A percentile compares a stretch with the other conserved stretches of the same genome.
phyloP scores from a whole-genome alignment of 495 filamentous ascomycete species.

The Parmelia sp. region DNA sequence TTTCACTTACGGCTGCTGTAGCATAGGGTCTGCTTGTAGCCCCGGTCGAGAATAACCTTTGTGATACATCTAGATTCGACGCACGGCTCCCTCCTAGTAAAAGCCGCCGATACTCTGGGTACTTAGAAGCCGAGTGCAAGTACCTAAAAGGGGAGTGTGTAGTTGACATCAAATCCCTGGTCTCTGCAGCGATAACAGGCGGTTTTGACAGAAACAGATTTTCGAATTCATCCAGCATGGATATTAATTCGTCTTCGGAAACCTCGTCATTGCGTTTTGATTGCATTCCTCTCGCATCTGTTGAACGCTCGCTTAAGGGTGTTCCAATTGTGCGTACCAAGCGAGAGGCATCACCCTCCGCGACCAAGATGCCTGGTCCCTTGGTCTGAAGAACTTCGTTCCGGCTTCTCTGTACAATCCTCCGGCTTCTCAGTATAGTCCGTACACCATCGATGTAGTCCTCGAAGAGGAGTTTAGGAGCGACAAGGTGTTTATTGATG shows the following conservation, averaged over 20 bases:
- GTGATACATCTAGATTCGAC: neutral
- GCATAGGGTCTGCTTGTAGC: neutral
- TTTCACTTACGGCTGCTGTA: conserved; percentile 14
- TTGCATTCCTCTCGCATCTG: neutral
- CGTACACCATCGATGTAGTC: too few relatives aligned
- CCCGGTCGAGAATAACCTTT: neutral
- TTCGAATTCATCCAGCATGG: neutral
- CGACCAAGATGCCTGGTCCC: neutral
- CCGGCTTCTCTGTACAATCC: neutral
- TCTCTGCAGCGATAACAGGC: too few relatives aligned
- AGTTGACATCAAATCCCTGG: neutral
- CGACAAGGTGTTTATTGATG: too few relatives aligned
- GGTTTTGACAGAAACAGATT: neutral
- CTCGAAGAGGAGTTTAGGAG: too few relatives aligned
- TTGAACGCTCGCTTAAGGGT: neutral
- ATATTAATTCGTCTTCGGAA: neutral
- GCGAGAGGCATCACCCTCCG: neutral
- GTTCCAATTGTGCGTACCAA: neutral
- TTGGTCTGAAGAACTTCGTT: neutral
- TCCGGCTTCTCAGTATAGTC: too few relatives aligned
- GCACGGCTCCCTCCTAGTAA: neutral
- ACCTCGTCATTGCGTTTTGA: neutral
- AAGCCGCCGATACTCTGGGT: too few relatives aligned
- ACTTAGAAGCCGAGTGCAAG: neutral
- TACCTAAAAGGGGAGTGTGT: neutral